These are phyloP conservation scores for Dactylellina cionopaga DNA, from an alignment of 2,329 filamentous ascomycete species.

Conservation along the genomic window DNA sequence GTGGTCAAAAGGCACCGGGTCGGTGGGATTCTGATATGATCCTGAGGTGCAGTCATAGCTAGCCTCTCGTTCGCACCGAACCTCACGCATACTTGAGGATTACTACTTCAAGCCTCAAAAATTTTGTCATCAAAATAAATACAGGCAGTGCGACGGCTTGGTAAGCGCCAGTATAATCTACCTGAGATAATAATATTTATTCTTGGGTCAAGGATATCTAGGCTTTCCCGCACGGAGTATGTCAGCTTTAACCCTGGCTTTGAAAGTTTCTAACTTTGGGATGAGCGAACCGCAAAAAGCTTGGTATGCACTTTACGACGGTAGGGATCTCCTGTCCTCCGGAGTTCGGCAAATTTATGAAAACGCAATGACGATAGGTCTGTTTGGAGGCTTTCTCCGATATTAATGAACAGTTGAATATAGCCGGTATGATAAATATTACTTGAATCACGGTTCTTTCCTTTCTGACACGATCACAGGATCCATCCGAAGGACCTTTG, in stretches of 20 bases:
- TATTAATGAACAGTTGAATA: background rate
- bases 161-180: too few species aligned
- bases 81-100: too few species aligned
- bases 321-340: conserved; percentile 15
- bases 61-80: background rate
- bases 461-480: conserved; percentile 16
- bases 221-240: too few species aligned
- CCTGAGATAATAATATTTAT: too few species aligned
- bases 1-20: background rate
- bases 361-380: too few species aligned
- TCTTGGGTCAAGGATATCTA: too few species aligned
- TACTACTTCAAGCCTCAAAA: background rate
- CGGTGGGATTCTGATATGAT: background rate
- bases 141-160: too few species aligned
- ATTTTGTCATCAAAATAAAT: too few species aligned
- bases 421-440: too few species aligned
- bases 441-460: background rate
- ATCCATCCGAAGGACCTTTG: too few species aligned
- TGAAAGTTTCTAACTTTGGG: background rate
- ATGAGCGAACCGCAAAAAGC: conserved; percentile 1
- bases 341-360: conserved; percentile 37
- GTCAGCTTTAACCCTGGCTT: too few species aligned
- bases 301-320: background rate
- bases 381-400: background rate
- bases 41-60: conserved; percentile 2